These are phyloP conservation scores for Mucor saturninus DNA, from an alignment of 371 early-diverging fungal species.

Conservation along the genomic window DNA sequence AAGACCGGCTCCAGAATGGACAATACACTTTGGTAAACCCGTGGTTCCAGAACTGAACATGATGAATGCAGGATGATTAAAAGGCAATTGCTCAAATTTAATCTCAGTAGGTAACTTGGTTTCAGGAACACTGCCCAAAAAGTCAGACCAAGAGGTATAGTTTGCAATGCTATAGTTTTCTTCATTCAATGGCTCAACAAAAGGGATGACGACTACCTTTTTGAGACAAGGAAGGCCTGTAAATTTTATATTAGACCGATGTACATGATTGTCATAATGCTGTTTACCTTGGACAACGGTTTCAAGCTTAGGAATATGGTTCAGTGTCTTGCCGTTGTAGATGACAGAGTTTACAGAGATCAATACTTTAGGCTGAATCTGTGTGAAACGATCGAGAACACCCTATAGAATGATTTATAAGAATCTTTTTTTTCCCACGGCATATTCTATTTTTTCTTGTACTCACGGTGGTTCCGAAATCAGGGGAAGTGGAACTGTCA, in stretches of 20 bases:
- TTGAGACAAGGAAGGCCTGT: slow-evolving; percentile 59
- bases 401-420: slow-evolving; percentile 56
- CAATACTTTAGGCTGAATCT: slow-evolving; percentile 93
- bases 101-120: slow-evolving; percentile 43
- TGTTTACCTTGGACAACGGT: slow-evolving; percentile 65
- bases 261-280: neutral
- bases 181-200: slow-evolving; percentile 46
- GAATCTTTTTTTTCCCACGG: slow-evolving; percentile 9
- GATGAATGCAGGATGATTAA: slow-evolving; percentile 94
- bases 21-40: slow-evolving; percentile 97
- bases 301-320: slow-evolving; percentile 80
- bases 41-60: slow-evolving; percentile 98
- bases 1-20: slow-evolving; percentile 94
- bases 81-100: slow-evolving; percentile 83
- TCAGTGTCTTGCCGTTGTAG: slow-evolving; percentile 88
- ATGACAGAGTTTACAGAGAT: slow-evolving; percentile 88
- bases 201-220: slow-evolving; percentile 80
- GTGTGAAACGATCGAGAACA: slow-evolving; percentile 93
- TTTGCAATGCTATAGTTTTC: slow-evolving; percentile 33
- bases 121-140: slow-evolving; percentile 45
- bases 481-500: slow-evolving; percentile 84
- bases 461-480: slow-evolving; percentile 86
- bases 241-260: neutral
- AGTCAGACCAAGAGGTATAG: slow-evolving; percentile 53
- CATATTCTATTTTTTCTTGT: slow-evolving; percentile 9